Conservation (phyloP, 345 rosid genomes). For the Euphorbia pulcherrima region DNA sequence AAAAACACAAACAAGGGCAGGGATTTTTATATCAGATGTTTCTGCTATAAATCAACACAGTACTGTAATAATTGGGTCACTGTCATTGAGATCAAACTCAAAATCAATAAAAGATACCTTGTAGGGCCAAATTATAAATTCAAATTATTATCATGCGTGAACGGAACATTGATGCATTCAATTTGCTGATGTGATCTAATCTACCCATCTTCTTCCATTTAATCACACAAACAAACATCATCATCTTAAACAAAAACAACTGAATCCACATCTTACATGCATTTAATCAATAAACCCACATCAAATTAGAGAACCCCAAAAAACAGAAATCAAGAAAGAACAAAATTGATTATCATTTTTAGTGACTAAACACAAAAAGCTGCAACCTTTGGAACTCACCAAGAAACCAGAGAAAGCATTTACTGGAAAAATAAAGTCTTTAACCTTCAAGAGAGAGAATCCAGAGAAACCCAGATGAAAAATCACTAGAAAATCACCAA, state of each 20-base stretch:
- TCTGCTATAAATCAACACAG: constrained; percentile 4
- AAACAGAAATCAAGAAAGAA: background rate
- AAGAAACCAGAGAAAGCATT: constrained; percentile 37
- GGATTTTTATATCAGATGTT: background rate
- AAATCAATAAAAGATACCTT: constrained; percentile 13
- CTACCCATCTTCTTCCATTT: constrained; percentile 15
- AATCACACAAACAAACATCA: background rate
- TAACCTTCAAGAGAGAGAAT: constrained; percentile 17
- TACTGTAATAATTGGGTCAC: constrained; percentile 9
- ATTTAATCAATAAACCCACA: background rate
- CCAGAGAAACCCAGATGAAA: constrained; percentile 27
- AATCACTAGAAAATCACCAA: constrained; percentile 30
- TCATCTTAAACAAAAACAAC: background rate
- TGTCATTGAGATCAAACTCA: constrained; percentile 24
- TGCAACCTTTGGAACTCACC: constrained; percentile 32
- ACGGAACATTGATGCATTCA: constrained; percentile 21
- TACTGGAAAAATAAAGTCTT: constrained; percentile 17
- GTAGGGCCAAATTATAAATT: constrained; percentile 28
- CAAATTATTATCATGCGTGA: constrained; percentile 32
- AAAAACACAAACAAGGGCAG: constrained; percentile 4
- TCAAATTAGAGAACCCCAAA: background rate
- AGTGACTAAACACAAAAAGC: background rate
- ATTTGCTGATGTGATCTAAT: constrained; percentile 15
- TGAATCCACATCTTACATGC: background rate
- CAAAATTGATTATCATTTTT: no score